phyloP scores from a whole-genome alignment of 345 rosid species.

The Citrus cavaleriei region DNA sequence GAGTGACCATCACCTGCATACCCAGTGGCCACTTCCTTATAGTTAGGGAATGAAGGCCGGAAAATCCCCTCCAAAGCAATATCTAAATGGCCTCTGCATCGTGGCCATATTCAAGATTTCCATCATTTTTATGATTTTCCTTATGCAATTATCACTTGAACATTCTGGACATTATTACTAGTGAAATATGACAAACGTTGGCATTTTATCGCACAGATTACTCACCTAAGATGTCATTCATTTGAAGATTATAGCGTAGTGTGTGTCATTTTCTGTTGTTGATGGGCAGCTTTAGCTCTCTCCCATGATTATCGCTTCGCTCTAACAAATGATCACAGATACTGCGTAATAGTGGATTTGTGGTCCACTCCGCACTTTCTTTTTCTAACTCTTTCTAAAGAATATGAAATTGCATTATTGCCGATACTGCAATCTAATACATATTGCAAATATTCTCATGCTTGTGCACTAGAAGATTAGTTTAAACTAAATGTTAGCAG shows the following conservation, averaged over 20 bases:
- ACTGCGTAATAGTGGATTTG: slow-evolving; percentile 22
- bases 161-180: background rate
- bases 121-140: slow-evolving; percentile 15
- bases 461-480: background rate
- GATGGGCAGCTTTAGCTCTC: background rate
- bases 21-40: slow-evolving; percentile 8
- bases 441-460: background rate
- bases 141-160: slow-evolving; percentile 7
- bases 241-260: background rate
- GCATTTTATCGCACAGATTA: background rate
- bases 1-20: slow-evolving; percentile 15
- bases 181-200: background rate
- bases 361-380: slow-evolving; percentile 28
- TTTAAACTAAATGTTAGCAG: background rate
- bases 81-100: background rate
- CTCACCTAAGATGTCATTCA: background rate
- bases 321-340: background rate
- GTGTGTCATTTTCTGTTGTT: background rate
- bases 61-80: background rate
- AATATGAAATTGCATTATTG: background rate
- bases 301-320: background rate
- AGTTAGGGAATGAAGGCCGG: background rate
- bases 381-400: background rate
- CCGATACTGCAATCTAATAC: background rate
- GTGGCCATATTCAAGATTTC: background rate